Base-by-base conservation (phyloP, 352 stramenopile species). In the Phytophthora pistaciae region DNA sequence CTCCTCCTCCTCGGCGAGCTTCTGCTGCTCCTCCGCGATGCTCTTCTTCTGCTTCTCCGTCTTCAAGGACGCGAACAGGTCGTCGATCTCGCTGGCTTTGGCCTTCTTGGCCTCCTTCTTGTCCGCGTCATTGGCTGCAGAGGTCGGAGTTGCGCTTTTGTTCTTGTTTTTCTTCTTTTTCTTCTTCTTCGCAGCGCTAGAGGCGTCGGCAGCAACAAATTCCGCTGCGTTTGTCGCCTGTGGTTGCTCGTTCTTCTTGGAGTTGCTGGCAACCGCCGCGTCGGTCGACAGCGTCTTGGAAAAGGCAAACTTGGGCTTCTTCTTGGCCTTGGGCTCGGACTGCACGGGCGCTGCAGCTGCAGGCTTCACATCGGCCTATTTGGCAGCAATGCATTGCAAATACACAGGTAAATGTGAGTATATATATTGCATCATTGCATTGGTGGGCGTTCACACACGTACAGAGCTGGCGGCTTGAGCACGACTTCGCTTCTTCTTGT, bases 31-130 rank as follows among this genome's bases (percentile, higher is more conserved):
- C 13, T 84, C 78, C 1, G 77, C 85, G 23, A 83, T 69, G n/a
- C 56, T 79, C 23, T 90, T 88, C 66, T 90, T 75, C 65, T 92
- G 78, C 70, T 96, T 95, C 58, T 90, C 85, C 8, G 77, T 82
- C 72, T 95, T 94, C 9, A 96, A 61, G 1, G 78, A 84, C 49
- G 80, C 70, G 57, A 96, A 96, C 50, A 96, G 68, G 44, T 94
- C 87, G 75, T 96, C 90, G 31, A 96, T 93, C 16, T 93, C 85
- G 5, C 62, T 83, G 25, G 44, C 64, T 14, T 74, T 73, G 27
- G 65, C 56, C 46, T 80, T 76, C 7, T 60, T 70, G 25, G n/a
- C 31, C 11, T 36, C 53, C 49, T 80, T 87, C 21, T 81, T 68
- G 27, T 59, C 57, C 21, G 11, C 23, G 16, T 14, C 14, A 52